phyloP scores from a whole-genome alignment of 331 rosid genomes.

The Malus hybrid region DNA sequence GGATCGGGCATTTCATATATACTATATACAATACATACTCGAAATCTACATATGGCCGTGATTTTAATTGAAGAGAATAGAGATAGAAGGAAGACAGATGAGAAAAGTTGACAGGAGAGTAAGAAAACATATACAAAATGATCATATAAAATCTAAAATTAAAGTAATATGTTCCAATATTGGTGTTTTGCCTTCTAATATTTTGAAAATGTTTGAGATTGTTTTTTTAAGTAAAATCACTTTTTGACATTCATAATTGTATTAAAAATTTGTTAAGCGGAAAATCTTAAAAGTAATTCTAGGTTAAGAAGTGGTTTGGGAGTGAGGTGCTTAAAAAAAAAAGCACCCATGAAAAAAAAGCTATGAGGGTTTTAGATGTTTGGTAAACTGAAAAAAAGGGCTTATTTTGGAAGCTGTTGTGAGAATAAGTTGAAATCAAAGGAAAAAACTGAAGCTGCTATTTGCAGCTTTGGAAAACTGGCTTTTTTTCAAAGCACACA shows the following conservation, averaged over 20 bases:
- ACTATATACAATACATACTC: background rate
- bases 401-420: too few relatives aligned
- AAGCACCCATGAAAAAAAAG: too few relatives aligned
- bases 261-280: background rate
- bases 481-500: too few relatives aligned
- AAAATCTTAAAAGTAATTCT: too few relatives aligned
- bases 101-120: background rate
- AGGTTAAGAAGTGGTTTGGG: background rate
- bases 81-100: background rate
- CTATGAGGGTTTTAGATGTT: too few relatives aligned
- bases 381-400: too few relatives aligned
- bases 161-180: background rate
- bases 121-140: background rate
- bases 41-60: background rate
- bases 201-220: background rate
- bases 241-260: background rate
- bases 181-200: background rate
- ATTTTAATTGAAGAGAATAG: background rate
- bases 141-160: background rate
- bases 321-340: too few relatives aligned
- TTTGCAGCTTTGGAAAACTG: too few relatives aligned
- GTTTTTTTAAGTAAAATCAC: background rate
- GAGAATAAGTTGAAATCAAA: too few relatives aligned
- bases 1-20: too few relatives aligned
- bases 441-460: too few relatives aligned